Conservation (phyloP, 768 basidiomycete genomes). For the Mycena maculata region DNA sequence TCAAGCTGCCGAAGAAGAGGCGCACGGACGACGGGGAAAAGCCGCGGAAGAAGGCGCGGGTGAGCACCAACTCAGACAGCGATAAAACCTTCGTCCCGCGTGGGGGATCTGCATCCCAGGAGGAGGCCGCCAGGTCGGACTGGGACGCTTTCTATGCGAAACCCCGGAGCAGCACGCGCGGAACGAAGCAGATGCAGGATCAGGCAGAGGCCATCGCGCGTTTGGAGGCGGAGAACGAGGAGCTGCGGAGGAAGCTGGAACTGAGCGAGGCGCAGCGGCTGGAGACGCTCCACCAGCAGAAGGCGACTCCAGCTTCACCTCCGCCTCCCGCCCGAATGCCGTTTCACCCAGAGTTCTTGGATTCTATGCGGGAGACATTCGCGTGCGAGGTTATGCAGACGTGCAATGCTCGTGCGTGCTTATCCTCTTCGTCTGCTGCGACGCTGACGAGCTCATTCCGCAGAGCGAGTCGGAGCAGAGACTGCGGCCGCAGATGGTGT, state of each 20-base stretch:
- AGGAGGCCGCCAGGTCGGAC: background rate
- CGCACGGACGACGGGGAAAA: background rate
- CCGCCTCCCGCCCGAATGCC: constrained; percentile 9
- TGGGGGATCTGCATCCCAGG: background rate
- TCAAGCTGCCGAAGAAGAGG: background rate
- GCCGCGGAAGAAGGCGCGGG: constrained; percentile 11
- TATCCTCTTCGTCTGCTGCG: background rate
- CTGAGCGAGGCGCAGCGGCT: no score
- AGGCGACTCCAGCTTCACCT: no score
- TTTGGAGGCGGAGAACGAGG: constrained; percentile 7
- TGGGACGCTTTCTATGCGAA: constrained; percentile 12
- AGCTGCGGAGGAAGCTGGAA: background rate
- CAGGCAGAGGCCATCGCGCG: background rate
- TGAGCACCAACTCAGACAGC: background rate
- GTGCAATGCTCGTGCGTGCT: constrained; percentile 13
- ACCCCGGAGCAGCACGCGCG: constrained; percentile 12
- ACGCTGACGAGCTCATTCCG: background rate
- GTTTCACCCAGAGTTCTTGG: constrained; percentile 14
- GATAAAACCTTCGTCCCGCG: background rate
- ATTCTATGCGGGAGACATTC: constrained; percentile 24
- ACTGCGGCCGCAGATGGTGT: background rate
- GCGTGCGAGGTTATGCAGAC: constrained; percentile 2
- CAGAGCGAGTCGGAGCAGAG: constrained; percentile 20
- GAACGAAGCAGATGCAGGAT: constrained; percentile 1
- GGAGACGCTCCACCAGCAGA: background rate